Conservation (phyloP, 192 early-diverging fungal species). For the Coemansia sp. region DNA sequence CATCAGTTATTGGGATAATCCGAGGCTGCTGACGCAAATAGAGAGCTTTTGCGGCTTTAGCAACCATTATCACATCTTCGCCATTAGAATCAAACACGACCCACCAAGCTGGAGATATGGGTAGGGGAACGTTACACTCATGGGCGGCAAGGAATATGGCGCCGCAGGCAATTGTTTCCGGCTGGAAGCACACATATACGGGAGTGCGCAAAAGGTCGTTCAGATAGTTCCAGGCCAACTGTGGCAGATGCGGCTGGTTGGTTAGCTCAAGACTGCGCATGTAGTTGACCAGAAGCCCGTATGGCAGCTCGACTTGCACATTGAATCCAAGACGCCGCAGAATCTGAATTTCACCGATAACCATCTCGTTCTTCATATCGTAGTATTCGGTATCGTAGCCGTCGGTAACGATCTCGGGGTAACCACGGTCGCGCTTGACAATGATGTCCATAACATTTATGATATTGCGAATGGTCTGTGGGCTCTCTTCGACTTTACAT, state of each 20-base stretch:
- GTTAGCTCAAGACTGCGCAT: conserved; percentile 75
- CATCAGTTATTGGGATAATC: conserved; percentile 59
- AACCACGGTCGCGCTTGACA: conserved; percentile 58
- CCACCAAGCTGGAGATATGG: conserved; percentile 82
- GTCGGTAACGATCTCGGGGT: conserved; percentile 57
- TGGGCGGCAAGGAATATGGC: conserved; percentile 81
- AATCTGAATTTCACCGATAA: conserved; percentile 85
- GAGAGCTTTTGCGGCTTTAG: conserved; percentile 61
- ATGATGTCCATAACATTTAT: conserved; percentile 78
- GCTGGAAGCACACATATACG: conserved; percentile 50
- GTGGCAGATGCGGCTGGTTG: conserved; percentile 72
- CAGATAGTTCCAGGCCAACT: conserved; percentile 89
- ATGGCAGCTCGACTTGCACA: conserved; percentile 95
- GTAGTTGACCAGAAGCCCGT: conserved; percentile 93
- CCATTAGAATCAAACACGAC: conserved; percentile 72
- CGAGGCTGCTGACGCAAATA: conserved; percentile 56
- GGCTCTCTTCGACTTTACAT: conserved; percentile 79
- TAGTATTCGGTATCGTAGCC: conserved; percentile 64
- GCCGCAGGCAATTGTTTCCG: conserved; percentile 75
- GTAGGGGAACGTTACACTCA: conserved; percentile 63
- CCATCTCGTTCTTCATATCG: conserved; percentile 76
- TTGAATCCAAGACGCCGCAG: conserved; percentile 88
- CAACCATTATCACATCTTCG: conserved; percentile 64
- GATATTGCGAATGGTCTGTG: conserved; percentile 74
- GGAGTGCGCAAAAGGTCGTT: conserved; percentile 75